Percentiles rank a stretch among this genome's conserved stretches.
These are phyloP conservation scores for Saturnispora quitensis DNA, from an alignment of 805 yeast species.

Conservation along the genomic window DNA sequence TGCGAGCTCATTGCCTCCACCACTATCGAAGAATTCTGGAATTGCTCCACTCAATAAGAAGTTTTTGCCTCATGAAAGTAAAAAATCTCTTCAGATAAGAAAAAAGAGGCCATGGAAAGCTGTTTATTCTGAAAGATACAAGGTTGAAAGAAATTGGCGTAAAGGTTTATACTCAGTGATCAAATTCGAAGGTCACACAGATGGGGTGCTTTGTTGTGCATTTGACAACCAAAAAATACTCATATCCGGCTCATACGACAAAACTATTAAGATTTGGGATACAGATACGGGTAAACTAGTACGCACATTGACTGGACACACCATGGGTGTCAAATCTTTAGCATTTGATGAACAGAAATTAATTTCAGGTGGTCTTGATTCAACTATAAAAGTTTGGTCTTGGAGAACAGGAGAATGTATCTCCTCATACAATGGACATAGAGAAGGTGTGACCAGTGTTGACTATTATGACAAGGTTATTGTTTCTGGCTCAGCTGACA, in stretches of 20 bases:
- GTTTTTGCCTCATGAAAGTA: background rate
- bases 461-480: constrained; percentile 74
- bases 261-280: constrained; percentile 90
- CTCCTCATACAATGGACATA: constrained; percentile 89
- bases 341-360: constrained; percentile 84
- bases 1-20: constrained; percentile 19
- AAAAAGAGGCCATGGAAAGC: constrained; percentile 89
- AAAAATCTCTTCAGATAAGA: constrained; percentile 14
- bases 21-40: constrained; percentile 14
- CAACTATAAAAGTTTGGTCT: constrained; percentile 92
- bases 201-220: constrained; percentile 82
- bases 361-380: constrained; percentile 86
- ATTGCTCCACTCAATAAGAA: background rate
- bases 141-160: constrained; percentile 93
- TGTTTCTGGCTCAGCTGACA: constrained; percentile 90
- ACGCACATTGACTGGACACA: constrained; percentile 79
- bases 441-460: constrained; percentile 73
- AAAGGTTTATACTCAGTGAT: constrained; percentile 60
- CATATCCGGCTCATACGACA: constrained; percentile 89
- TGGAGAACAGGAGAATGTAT: constrained; percentile 90
- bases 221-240: constrained; percentile 66
- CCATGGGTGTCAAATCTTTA: constrained; percentile 75
- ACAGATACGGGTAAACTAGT: constrained; percentile 67
- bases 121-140: constrained; percentile 83
- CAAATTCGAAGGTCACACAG: constrained; percentile 72